Evolutionary conservation across 2,329 filamentous ascomycete genomes (phyloP).

Genomic region (Alternaria gaisen): DNA sequence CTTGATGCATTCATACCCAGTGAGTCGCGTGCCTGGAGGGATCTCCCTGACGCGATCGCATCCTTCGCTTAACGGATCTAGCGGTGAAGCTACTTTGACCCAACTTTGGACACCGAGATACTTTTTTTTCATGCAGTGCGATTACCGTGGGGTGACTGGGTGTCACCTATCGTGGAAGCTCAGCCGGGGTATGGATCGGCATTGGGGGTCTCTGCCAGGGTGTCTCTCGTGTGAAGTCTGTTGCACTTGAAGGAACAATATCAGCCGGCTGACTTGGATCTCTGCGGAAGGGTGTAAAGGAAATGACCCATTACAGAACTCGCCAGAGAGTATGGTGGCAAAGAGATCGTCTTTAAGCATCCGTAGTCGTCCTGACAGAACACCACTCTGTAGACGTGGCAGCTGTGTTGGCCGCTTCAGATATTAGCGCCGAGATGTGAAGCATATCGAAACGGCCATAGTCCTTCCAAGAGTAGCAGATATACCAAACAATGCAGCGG

Average conservation of each 20-base stretch:
- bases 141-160: constrained; percentile 7
- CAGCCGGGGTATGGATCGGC: constrained; percentile 26
- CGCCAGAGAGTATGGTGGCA: constrained; percentile 27
- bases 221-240: constrained; percentile 8
- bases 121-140: constrained; percentile 16
- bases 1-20: constrained; percentile 30
- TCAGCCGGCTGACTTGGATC: constrained; percentile 1
- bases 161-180: constrained; percentile 11
- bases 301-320: constrained; percentile 10
- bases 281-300: constrained; percentile 8
- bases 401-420: constrained; percentile 22
- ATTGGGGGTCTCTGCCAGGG: constrained; percentile 21
- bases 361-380: constrained; percentile 14
- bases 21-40: constrained; percentile 19
- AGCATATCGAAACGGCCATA: constrained; percentile 14
- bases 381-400: constrained; percentile 30
- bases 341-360: constrained; percentile 38
- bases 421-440: constrained; percentile 14
- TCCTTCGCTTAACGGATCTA: constrained; percentile 15
- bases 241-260: constrained; percentile 8
- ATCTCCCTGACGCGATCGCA: constrained; percentile 28
- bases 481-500: constrained; percentile 13
- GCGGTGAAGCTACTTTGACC: constrained; percentile 24
- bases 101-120: constrained; percentile 14
- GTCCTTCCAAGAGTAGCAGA: constrained; percentile 12